These are phyloP conservation scores for Populus tomentosa DNA, from an alignment of 441 rosid genomes.

Conservation along the genomic window DNA sequence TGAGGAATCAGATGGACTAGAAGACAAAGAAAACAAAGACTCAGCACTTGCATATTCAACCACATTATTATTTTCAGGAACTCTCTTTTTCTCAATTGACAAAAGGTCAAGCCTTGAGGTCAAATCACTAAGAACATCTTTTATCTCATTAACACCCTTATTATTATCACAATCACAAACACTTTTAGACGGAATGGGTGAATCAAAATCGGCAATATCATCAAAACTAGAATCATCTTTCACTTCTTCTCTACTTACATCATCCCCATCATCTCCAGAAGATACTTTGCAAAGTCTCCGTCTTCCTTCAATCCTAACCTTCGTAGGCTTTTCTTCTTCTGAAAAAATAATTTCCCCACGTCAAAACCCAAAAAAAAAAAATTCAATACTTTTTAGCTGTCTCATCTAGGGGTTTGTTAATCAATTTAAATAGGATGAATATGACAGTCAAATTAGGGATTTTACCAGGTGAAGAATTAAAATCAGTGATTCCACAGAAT, in stretches of 20 bases:
- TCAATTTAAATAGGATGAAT: background rate
- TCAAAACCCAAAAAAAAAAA: background rate
- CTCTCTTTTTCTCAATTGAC: constrained; percentile 62
- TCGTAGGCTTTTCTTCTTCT: constrained; percentile 31
- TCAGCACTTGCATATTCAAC: constrained; percentile 38
- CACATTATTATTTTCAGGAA: constrained; percentile 23
- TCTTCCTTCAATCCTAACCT: constrained; percentile 63
- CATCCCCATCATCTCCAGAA: constrained; percentile 9
- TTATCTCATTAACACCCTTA: constrained; percentile 49
- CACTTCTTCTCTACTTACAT: constrained; percentile 5
- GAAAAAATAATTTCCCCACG: background rate
- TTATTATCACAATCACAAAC: constrained; percentile 15
- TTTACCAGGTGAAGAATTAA: constrained; percentile 45
- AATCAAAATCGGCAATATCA: constrained; percentile 62
- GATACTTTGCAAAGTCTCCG: constrained; percentile 73
- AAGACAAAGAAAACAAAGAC: constrained; percentile 42
- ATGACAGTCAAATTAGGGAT: background rate
- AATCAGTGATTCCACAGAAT: constrained; percentile 44
- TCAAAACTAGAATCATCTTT: constrained; percentile 35
- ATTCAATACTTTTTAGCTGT: background rate
- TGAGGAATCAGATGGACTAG: constrained; percentile 30
- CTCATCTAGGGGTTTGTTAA: background rate
- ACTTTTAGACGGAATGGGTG: constrained; percentile 44
- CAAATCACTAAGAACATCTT: constrained; percentile 73
- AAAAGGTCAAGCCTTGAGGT: constrained; percentile 69